Percentiles rank a stretch among this genome's conserved stretches.
Evolutionary conservation across 192 early-diverging fungal genomes (phyloP).

Genomic region (Podila clonocystis): DNA sequence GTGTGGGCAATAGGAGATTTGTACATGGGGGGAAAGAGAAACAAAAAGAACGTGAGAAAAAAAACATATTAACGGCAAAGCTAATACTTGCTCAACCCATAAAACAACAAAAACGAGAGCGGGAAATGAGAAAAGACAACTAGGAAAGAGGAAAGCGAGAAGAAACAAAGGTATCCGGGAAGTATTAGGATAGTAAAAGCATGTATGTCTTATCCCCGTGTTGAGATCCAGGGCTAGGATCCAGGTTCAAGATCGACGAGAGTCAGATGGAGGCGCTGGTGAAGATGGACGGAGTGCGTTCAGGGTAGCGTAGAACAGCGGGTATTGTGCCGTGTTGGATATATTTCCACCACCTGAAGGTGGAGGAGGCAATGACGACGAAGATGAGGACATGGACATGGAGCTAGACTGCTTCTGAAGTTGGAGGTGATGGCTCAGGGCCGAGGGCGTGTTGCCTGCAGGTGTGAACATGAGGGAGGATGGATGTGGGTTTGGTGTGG

Average conservation of each 20-base stretch:
- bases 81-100: too few relatives aligned
- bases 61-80: not conserved
- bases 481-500: slow-evolving; percentile 30
- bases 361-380: slow-evolving; percentile 7
- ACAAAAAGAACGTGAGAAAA: not conserved
- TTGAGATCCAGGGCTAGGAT: too few relatives aligned
- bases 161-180: not conserved
- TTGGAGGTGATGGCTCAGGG: slow-evolving; percentile 24
- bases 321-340: slow-evolving; percentile 37
- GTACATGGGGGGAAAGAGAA: not conserved
- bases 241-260: too few relatives aligned
- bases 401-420: slow-evolving; percentile 12
- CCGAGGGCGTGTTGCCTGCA: slow-evolving; percentile 2
- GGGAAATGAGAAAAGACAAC: not conserved
- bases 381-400: not conserved
- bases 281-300: slow-evolving; percentile 38
- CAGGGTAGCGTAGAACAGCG: slow-evolving; percentile 47
- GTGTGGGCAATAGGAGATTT: not conserved
- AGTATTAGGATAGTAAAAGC: not conserved
- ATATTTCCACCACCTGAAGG: not conserved
- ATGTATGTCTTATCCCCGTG: not conserved
- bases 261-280: not conserved
- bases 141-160: not conserved
- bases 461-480: slow-evolving; percentile 9
- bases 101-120: slow-evolving; percentile 1